Evolutionary conservation across 768 basidiomycete species (phyloP).

Genomic region (Mycena venus): DNA sequence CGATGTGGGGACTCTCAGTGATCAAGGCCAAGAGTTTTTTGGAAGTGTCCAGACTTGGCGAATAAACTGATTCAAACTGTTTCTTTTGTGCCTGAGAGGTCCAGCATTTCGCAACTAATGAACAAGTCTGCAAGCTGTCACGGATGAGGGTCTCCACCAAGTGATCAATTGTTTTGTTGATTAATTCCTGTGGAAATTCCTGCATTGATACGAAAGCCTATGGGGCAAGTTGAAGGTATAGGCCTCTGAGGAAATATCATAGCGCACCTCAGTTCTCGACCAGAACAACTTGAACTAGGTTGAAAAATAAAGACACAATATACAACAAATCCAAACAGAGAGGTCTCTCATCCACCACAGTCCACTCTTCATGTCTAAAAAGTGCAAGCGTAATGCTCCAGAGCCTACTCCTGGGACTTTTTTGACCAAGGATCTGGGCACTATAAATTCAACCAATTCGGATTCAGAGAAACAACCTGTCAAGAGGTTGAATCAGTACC

Average conservation of each 20-base stretch:
- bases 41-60: too few species aligned
- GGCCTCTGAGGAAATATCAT: not conserved
- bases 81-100: too few species aligned
- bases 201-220: not conserved
- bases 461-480: not conserved
- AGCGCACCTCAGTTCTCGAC: not conserved
- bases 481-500: not conserved
- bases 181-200: not conserved
- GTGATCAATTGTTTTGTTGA: not conserved
- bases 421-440: too few species aligned
- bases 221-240: not conserved
- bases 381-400: too few species aligned
- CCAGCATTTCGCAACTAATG: too few species aligned
- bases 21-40: too few species aligned
- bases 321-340: too few species aligned
- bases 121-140: too few species aligned
- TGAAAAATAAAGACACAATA: not conserved
- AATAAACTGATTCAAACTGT: too few species aligned
- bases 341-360: not conserved
- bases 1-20: too few species aligned
- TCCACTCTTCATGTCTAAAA: not conserved
- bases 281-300: not conserved
- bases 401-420: too few species aligned
- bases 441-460: not conserved
- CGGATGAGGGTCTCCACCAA: not conserved